Conservation (phyloP, 2,329 filamentous ascomycete species). For the Didymella glomerata region DNA sequence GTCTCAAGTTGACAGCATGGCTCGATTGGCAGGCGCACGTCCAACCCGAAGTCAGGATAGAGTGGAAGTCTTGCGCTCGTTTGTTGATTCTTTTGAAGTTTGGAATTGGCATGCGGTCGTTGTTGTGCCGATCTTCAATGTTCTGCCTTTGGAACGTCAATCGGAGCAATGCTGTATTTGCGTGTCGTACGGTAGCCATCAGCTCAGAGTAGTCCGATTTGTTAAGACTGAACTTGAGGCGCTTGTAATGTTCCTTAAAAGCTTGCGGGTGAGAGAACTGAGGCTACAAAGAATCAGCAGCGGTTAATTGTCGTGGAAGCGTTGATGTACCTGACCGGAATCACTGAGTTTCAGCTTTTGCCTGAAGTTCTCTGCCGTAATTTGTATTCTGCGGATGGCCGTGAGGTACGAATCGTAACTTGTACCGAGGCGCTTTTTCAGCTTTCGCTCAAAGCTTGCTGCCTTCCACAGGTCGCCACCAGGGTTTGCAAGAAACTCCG, state of each 20-base stretch:
- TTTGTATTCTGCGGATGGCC: neutral
- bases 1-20: constrained; percentile 37
- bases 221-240: constrained; percentile 40
- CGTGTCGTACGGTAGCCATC: constrained; percentile 26
- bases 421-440: constrained; percentile 5
- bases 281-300: constrained; percentile 29
- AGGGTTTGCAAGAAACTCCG: constrained; percentile 7
- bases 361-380: neutral
- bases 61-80: constrained; percentile 1
- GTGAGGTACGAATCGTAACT: constrained; percentile 3
- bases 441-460: neutral
- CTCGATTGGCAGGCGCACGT: constrained; percentile 34
- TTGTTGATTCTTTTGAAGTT: constrained; percentile 7
- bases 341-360: neutral
- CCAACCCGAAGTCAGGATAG: constrained; percentile 31
- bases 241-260: constrained; percentile 43
- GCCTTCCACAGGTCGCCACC: constrained; percentile 4
- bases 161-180: neutral
- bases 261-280: constrained; percentile 31
- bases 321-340: neutral
- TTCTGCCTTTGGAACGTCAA: constrained; percentile 10
- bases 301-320: neutral
- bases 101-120: neutral
- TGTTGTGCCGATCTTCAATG: constrained; percentile 2
- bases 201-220: constrained; percentile 40